Conservation (phyloP, 495 filamentous ascomycete species). For the Pyronema domesticum region DNA sequence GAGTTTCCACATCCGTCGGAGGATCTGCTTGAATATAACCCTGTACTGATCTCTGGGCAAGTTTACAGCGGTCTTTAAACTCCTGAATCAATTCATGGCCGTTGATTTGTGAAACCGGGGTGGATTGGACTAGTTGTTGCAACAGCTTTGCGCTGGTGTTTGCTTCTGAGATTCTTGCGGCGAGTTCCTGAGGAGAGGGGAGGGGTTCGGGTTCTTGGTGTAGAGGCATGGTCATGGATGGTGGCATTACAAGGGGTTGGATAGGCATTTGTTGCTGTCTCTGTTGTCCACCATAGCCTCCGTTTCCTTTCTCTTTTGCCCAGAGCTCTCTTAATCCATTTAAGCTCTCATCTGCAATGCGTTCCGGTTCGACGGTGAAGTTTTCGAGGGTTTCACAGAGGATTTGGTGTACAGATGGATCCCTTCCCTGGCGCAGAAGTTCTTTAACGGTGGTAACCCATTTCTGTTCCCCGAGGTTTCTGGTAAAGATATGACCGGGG, state of each 20-base stretch:
- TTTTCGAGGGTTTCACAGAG: slow-evolving; percentile 66
- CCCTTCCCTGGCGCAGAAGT: slow-evolving; percentile 49
- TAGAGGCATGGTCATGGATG: neutral
- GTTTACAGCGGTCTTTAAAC: slow-evolving; percentile 72
- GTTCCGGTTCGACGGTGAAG: slow-evolving; percentile 42
- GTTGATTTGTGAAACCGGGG: slow-evolving; percentile 55
- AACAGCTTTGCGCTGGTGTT: slow-evolving; percentile 77
- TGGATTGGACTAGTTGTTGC: slow-evolving; percentile 70
- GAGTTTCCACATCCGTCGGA: slow-evolving; percentile 75
- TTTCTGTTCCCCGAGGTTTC: slow-evolving; percentile 57
- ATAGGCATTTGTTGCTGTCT: neutral
- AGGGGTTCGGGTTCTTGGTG: slow-evolving; percentile 28
- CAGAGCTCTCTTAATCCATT: slow-evolving; percentile 57
- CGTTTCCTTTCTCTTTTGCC: slow-evolving; percentile 57
- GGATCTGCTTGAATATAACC: slow-evolving; percentile 62
- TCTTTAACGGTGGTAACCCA: slow-evolving; percentile 63
- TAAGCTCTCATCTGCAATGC: slow-evolving; percentile 56
- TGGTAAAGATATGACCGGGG: slow-evolving; percentile 72
- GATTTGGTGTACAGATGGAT: slow-evolving; percentile 64
- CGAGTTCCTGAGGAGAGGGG: slow-evolving; percentile 62
- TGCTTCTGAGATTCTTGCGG: slow-evolving; percentile 72
- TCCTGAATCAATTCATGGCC: slow-evolving; percentile 76
- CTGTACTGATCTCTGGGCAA: slow-evolving; percentile 61
- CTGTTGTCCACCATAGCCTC: neutral
- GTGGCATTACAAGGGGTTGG: neutral